Evolutionary conservation across 768 basidiomycete genomes (phyloP).

Genomic region (Podaxis sp.): DNA sequence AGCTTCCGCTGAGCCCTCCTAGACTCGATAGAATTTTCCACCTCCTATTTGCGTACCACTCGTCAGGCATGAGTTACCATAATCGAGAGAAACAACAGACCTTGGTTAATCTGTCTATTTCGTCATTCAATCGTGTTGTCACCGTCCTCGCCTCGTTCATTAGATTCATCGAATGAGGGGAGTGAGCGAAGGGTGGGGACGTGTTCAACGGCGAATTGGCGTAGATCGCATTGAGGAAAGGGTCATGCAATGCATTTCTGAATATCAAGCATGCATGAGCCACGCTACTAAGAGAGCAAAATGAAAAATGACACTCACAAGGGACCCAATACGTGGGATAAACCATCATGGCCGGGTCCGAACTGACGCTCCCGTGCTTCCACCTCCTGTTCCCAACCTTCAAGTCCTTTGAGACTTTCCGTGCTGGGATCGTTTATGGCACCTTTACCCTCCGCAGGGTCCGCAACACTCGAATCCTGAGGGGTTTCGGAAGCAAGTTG

Average conservation of each 20-base stretch:
- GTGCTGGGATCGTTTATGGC: not conserved
- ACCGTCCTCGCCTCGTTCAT: constrained; percentile 22
- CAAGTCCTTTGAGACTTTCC: not conserved
- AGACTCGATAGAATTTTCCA: constrained; percentile 5
- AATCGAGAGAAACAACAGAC: not conserved
- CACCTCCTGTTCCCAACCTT: constrained; percentile 3
- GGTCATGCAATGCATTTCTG: constrained; percentile 18
- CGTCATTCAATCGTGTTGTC: not conserved
- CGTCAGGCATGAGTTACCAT: not conserved
- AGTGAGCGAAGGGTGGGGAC: constrained; percentile 25
- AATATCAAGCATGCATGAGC: not conserved
- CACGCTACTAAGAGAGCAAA: not conserved
- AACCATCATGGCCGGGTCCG: not conserved
- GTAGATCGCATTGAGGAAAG: constrained; percentile 22
- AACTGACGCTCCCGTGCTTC: constrained; percentile 9
- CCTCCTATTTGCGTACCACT: constrained; percentile 20
- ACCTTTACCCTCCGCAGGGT: not conserved
- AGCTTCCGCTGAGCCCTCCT: constrained; percentile 16
- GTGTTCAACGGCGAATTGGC: constrained; percentile 27
- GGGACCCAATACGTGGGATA: not conserved
- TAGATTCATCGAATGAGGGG: constrained; percentile 16
- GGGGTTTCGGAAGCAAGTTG: not conserved
- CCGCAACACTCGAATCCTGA: not conserved
- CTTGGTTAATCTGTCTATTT: constrained; percentile 3
- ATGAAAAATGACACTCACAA: not conserved